Base-by-base conservation (phyloP, 805 yeast genomes). In the Candida ascalaphidarum region DNA sequence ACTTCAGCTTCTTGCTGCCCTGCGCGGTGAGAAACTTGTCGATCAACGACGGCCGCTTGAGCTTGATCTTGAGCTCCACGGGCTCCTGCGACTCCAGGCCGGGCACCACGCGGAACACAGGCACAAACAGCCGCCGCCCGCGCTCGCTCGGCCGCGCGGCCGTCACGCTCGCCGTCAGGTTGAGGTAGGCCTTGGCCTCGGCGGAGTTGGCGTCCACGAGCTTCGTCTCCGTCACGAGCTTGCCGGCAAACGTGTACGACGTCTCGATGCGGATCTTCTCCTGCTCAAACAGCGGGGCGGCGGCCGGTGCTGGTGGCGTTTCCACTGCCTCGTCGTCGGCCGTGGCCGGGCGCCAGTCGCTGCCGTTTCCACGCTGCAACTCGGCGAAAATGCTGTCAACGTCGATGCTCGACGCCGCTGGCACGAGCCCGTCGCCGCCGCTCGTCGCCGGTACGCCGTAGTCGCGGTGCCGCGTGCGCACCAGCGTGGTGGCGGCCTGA, bases 161-260 rank as follows among this genome's bases (percentile, higher is more conserved):
- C 13, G 50, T 39, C 3, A 57, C 28, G 1, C 62, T 58, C 16
- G 61, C 65, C 1, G 74, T 56, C 1, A 80, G 74, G 35, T 70
- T 72, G 23, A 83, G 50, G 44, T 79, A 85, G 12, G 88, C 95
- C 39, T 74, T 74, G 1, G 94, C 97, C 49, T 85, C 96, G 10
- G 92, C 92, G 7, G 95, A 81, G 25, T 73, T 65, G 6, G 68
- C 70, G 26, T 74, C 80, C 1, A 92, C 96, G 53, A 68, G 62
- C 52, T 83, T 85, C 34, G 78, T 77, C 44, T 88, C 95, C 0
- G 80, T 72, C 2, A 81, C 65, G 3, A 75, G 62, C 42, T 81
- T 81, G 5, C 96, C 96, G 0, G 98, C 97, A 65, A 85, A 89
- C 32, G 82, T 81, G 48, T 83, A 89, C 3, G 77, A 72, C 36